Evolutionary conservation across 2,329 filamentous ascomycete species (phyloP).

Genomic region (Trichophyton benhamiae): DNA sequence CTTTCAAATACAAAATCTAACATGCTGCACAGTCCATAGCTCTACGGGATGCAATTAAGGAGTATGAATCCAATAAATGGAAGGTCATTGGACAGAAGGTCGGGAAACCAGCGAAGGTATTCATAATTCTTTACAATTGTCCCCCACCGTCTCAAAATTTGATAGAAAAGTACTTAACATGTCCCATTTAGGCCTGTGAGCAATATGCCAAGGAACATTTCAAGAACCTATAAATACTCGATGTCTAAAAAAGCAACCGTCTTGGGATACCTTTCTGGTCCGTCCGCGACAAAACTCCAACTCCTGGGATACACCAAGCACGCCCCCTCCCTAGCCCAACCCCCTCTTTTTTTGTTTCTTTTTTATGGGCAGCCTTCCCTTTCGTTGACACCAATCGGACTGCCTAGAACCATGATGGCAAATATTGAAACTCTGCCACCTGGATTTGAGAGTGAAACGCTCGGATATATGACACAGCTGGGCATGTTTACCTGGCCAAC

Average conservation of each 20-base stretch:
- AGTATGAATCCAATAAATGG: constrained; percentile 98
- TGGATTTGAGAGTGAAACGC: neutral
- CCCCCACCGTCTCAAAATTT: constrained; percentile 3
- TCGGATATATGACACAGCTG: neutral
- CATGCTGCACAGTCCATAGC: constrained; percentile 26
- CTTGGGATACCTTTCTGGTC: constrained; percentile 5
- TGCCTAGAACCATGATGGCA: neutral
- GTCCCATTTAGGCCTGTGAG: constrained; percentile 53
- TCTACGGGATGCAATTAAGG: constrained; percentile 86
- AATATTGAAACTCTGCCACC: neutral
- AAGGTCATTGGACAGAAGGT: constrained; percentile 94
- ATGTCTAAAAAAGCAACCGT: neutral
- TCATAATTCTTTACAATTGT: neutral
- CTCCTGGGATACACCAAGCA: neutral
- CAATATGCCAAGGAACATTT: constrained; percentile 97
- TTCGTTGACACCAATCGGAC: neutral
- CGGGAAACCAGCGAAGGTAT: constrained; percentile 89
- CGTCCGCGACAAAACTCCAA: neutral
- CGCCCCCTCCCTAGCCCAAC: neutral
- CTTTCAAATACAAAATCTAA: constrained; percentile 3
- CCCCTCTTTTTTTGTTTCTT: neutral
- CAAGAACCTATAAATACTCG: constrained; percentile 27
- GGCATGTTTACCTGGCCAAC: neutral
- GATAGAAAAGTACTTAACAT: constrained; percentile 14
- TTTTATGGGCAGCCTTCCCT: neutral